phyloP scores from a whole-genome alignment of 345 rosid genomes.

The Zanthoxylum bungeanum region DNA sequence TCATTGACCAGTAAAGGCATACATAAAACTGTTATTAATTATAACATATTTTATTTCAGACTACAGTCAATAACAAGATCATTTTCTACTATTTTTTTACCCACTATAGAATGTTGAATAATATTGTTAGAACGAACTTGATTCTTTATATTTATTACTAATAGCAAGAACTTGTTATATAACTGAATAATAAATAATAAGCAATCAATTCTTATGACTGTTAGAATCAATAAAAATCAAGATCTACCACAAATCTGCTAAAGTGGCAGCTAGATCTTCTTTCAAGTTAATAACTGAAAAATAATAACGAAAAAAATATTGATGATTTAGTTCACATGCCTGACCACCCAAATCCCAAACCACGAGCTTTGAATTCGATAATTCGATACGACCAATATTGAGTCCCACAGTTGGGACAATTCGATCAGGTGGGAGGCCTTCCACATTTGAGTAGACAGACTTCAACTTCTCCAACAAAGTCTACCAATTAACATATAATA shows the following conservation, averaged over 20 bases:
- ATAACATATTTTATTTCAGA: not conserved
- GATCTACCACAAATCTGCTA: not conserved
- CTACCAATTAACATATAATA: constrained; percentile 33
- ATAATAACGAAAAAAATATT: not conserved
- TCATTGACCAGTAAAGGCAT: not conserved
- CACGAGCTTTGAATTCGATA: constrained; percentile 74
- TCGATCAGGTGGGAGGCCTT: constrained; percentile 96
- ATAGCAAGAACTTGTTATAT: not conserved
- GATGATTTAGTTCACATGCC: constrained; percentile 36
- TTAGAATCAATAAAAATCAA: not conserved
- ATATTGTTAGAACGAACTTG: not conserved
- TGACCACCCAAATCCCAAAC: constrained; percentile 99
- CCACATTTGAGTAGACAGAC: constrained; percentile 66
- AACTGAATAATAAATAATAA: not conserved
- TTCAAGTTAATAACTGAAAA: not conserved
- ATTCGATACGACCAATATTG: constrained; percentile 88
- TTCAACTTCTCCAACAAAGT: constrained; percentile 94
- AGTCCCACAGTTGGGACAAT: constrained; percentile 99
- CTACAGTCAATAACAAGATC: not conserved
- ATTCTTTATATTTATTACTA: too few relatives aligned
- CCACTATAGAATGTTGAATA: too few relatives aligned
- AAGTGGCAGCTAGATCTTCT: too few relatives aligned
- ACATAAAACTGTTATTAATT: not conserved
- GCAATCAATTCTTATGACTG: not conserved
- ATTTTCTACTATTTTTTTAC: not conserved